Percentiles rank a stretch among this genome's conserved stretches.
These are phyloP conservation scores for Trypanosomatidae sp. DNA, from an alignment of 208 protist genomes.

Conservation along the genomic window DNA sequence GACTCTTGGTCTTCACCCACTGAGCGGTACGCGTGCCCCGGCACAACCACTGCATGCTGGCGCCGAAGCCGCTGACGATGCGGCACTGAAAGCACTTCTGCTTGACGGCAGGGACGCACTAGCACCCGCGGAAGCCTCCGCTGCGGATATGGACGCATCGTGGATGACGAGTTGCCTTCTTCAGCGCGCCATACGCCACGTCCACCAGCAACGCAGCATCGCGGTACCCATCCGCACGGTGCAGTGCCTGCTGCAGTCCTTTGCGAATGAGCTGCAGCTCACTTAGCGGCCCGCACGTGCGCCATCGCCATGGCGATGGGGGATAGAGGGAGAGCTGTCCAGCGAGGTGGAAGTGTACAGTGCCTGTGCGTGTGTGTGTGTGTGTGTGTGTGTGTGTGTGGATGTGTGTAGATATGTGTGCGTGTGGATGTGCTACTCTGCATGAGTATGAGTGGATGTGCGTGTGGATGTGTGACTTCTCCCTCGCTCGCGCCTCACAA, in stretches of 20 bases:
- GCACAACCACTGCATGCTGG: neutral
- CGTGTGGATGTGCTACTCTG: neutral
- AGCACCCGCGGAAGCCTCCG: neutral
- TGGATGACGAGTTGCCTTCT: conserved; percentile 24
- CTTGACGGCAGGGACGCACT: neutral
- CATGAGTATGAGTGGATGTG: neutral
- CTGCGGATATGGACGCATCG: neutral
- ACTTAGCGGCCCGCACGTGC: conserved; percentile 1
- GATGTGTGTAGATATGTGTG: neutral
- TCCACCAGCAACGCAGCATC: conserved; percentile 50
- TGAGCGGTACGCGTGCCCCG: neutral
- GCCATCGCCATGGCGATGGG: neutral
- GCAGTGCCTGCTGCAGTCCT: conserved; percentile 46
- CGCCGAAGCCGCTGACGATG: neutral
- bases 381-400: neutral
- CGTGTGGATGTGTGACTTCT: neutral
- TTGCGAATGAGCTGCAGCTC: conserved; percentile 43
- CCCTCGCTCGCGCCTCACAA: neutral
- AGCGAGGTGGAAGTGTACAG: neutral
- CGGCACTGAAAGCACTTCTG: neutral
- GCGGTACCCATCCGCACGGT: conserved; percentile 62
- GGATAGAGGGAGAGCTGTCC: neutral
- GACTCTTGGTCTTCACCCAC: neutral
- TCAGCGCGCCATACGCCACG: conserved; percentile 34
- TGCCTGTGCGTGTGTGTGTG: neutral